Percentiles rank a stretch among this genome's conserved stretches.
Conservation (phyloP, 176 grass and related monocot species). For the Phragmites australis region DNA sequence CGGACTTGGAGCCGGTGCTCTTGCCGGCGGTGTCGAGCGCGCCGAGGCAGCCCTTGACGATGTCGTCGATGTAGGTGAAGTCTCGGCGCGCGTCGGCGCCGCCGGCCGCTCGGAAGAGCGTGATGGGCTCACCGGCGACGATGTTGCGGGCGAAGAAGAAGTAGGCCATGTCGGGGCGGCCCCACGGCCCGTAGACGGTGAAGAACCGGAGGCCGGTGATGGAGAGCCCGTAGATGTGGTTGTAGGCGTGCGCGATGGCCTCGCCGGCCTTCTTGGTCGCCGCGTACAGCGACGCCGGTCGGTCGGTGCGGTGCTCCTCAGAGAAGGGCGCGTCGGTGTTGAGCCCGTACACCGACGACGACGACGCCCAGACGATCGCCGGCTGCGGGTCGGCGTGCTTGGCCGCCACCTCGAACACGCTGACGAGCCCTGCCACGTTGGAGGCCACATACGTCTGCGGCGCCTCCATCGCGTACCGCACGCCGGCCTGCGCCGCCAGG, state of each 20-base stretch:
- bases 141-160: conserved; percentile 83
- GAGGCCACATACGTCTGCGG: conserved; percentile 92
- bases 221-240: conserved; percentile 98
- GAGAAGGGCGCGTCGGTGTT: conserved; percentile 82
- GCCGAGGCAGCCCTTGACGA: conserved; percentile 87
- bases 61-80: conserved; percentile 98
- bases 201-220: conserved; percentile 96
- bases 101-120: conserved; percentile 63
- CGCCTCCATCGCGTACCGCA: conserved; percentile 88
- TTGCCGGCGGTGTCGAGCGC: conserved; percentile 73
- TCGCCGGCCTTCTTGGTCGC: conserved; percentile 98
- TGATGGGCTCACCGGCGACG: conserved; percentile 78
- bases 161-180: conserved; percentile 98
- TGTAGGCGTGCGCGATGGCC: conserved; percentile 90
- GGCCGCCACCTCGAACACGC: conserved; percentile 68
- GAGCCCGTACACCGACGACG: conserved; percentile 90
- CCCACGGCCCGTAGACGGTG: conserved; percentile 95
- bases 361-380: conserved; percentile 86
- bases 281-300: conserved; percentile 87
- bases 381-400: conserved; percentile 93
- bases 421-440: conserved; percentile 87
- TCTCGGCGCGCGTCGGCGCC: conserved; percentile 72
- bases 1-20: conserved; percentile 67
- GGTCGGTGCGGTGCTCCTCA: conserved; percentile 90
- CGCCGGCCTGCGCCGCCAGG: conserved; percentile 93